phyloP scores from a whole-genome alignment of 495 filamentous ascomycete species.

The Glarea lozoyensis region DNA sequence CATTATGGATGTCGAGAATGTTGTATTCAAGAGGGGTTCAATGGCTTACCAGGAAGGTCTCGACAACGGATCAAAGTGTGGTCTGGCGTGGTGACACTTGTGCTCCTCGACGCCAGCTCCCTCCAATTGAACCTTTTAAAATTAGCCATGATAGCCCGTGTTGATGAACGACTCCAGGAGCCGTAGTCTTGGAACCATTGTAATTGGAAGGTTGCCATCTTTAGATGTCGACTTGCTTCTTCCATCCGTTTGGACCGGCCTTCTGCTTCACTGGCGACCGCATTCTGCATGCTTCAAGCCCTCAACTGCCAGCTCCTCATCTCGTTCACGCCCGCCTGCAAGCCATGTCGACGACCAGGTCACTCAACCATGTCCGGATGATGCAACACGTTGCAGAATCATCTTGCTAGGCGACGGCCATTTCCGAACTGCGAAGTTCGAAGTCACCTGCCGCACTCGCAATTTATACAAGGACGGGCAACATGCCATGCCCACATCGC shows the following conservation, averaged over 20 bases:
- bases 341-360: neutral
- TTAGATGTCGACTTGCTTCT: neutral
- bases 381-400: too few species aligned
- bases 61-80: too few species aligned
- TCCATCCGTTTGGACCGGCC: neutral
- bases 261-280: neutral
- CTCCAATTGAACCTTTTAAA: too few species aligned
- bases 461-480: too few species aligned
- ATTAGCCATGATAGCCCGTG: too few species aligned
- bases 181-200: constrained; percentile 8
- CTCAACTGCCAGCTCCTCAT: neutral
- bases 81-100: too few species aligned
- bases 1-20: too few species aligned
- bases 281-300: neutral
- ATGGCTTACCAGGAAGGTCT: neutral
- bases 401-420: too few species aligned
- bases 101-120: too few species aligned
- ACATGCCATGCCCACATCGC: neutral
- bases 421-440: constrained; percentile 7
- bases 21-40: neutral
- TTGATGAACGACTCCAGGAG: too few species aligned
- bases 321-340: neutral
- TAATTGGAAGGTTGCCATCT: neutral
- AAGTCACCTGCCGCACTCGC: constrained; percentile 11
- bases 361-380: constrained; percentile 10